Evolutionary conservation across 1,139 yeast species (phyloP), one percentile per base, ranked within the genome.

Genomic region (Yamadazyma sp.): DNA sequence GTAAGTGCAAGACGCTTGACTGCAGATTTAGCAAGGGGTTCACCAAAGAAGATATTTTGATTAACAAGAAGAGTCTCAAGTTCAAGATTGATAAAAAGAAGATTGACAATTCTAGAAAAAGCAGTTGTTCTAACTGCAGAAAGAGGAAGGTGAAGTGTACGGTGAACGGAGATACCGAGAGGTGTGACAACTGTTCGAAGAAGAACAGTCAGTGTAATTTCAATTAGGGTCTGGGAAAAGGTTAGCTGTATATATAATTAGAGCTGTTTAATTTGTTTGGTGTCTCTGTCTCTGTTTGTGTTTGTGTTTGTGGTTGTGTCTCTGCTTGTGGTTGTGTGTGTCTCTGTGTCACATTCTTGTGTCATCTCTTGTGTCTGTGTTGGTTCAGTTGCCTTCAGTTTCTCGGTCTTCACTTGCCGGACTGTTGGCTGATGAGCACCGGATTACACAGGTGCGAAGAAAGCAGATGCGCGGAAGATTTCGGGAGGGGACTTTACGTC

Each of bases 11-110:
- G 50, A 62, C 62, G 29, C 56, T 74, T 31, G 52, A 60, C 21
- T 78, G 84, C 51, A 60, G 64, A 35, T 78, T 78, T 51, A 70
- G 80, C 32, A 77, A 76, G 51, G 84, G 83, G 3, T 78, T 76
- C 52, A 78, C 82, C 16, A 75, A 79, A 54, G 80, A 76, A 49
- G 82, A 78, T 52, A 74, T 77, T 17, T 48, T 62, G 46, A 41
- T 50, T 8, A 56, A 58, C 33, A 62, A 57, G 35, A 51, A 51
- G 36, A 45, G 36, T 22, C 34, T 40, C 15, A 49, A 46, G 22
- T 38, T 39, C 32, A 42, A 35, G 28, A 33, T 35, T 12, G 47
- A 46, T 30, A 42, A 35, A 21, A 50, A 50, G 34, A 23, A 39
- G 6, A 20, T 43, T 18, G 46, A 50, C 29, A 33, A 31, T 31